Evolutionary conservation across 2,329 filamentous ascomycete genomes (phyloP), one percentile per base, ranked within the genome.

Genomic region (Tolypocladium amazonense): DNA sequence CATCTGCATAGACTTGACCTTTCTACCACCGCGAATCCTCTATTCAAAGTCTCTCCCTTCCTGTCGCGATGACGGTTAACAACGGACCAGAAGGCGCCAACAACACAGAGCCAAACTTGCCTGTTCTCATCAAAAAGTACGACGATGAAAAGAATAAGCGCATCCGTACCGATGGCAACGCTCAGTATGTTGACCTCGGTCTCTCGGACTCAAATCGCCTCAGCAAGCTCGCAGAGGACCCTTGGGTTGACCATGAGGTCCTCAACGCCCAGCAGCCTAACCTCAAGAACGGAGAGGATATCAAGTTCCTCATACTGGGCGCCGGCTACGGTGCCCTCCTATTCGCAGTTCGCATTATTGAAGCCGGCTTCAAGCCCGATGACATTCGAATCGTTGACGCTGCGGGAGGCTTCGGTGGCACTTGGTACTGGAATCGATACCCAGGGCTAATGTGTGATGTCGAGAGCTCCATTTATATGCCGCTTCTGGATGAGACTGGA

Each of bases 401-500:
- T 0, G 77, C 73, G 1, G 76, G 75, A 12, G 77, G 76, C 4
- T 74, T 79, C 33, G 79, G 79, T 4, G 79, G 79, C 14, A 80
- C 77, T 0, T 82, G 79, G 79, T 80, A 78, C 60, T 81, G 78
- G 76, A 80, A 81, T 61, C 69, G 77, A 0, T 82, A 79, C 59
- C 78, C 79, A 0, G 79, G 77, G 0, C 66, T 80, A 9, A 73
- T 75, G 63, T 87, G 83, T 65, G 84, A 88, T 64, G 71, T 84
- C 3, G 84, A 88, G 68, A 76, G 76, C 57, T 85, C 82, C 64
- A 73, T 77, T n/a, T 87, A 87, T 65, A 69, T 86, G 70, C 83
- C 83, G 4, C 69, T 85, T 15, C 74, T 87, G 2, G 83, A 87
- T 61, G 82, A 86, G 68, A 84, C 76, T 1, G 79, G 78, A 0